Conservation (phyloP, 2,329 filamentous ascomycete species). For the Volutella citrinella region DNA sequence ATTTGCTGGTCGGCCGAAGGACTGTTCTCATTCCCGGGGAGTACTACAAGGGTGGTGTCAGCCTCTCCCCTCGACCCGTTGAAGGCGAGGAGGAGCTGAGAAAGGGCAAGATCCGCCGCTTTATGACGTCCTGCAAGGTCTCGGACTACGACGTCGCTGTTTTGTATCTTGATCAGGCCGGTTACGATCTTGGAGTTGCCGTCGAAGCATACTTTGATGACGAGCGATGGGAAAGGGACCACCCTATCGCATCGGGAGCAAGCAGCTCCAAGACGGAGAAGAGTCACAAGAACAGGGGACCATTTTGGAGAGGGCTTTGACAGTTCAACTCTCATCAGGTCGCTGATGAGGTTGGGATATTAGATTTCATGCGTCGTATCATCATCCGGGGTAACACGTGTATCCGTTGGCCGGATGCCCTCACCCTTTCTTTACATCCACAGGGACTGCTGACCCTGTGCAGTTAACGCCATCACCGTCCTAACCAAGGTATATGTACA, state of each 20-base stretch:
- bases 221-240: conserved; percentile 70
- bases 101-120: conserved; percentile 69
- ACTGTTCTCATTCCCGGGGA: conserved; percentile 70
- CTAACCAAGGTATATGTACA: conserved; percentile 24
- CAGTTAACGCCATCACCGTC: conserved; percentile 29
- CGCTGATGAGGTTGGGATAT: conserved; percentile 18
- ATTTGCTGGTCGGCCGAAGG: conserved; percentile 65
- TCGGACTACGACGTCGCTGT: conserved; percentile 73
- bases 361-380: conserved; percentile 28
- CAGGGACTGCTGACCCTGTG: conserved; percentile 21
- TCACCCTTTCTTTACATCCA: no score
- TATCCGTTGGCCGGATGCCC: conserved; percentile 23
- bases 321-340: conserved; percentile 5
- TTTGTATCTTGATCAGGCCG: conserved; percentile 68
- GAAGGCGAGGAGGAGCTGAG: conserved; percentile 69
- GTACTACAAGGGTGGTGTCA: conserved; percentile 64
- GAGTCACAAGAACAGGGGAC: conserved; percentile 27
- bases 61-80: conserved; percentile 66
- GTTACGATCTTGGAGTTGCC: conserved; percentile 64
- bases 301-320: conserved; percentile 32
- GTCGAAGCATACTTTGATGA: conserved; percentile 66
- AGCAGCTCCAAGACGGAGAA: conserved; percentile 25
- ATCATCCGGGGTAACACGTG: conserved; percentile 17
- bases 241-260: conserved; percentile 42
- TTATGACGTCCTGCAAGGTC: conserved; percentile 78